These are phyloP conservation scores for Sugiyamaella paludigena DNA, from an alignment of 1,139 yeast genomes.

Conservation along the genomic window DNA sequence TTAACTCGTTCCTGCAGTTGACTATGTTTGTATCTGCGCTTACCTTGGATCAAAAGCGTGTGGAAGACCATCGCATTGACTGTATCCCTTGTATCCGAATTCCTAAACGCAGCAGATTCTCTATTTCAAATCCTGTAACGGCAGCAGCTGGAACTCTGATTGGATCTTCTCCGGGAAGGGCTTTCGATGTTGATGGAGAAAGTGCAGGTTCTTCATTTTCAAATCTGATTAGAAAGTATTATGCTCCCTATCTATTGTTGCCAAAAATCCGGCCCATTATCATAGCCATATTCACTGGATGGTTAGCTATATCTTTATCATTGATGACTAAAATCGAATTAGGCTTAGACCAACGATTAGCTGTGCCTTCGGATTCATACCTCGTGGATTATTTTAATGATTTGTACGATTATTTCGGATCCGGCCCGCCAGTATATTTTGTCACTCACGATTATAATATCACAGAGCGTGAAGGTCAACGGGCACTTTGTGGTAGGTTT, in stretches of 20 bases:
- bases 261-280: slow-evolving; percentile 49
- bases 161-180: slow-evolving; percentile 12
- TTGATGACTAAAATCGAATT: slow-evolving; percentile 65
- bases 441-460: slow-evolving; percentile 67
- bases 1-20: slow-evolving; percentile 75
- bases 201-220: slow-evolving; percentile 33
- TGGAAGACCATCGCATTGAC: slow-evolving; percentile 60
- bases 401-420: slow-evolving; percentile 66
- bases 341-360: slow-evolving; percentile 87
- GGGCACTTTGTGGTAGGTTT: slow-evolving; percentile 80
- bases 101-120: slow-evolving; percentile 18
- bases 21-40: slow-evolving; percentile 77
- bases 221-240: slow-evolving; percentile 41
- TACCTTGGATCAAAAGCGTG: slow-evolving; percentile 62
- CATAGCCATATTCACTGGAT: slow-evolving; percentile 52
- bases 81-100: slow-evolving; percentile 41
- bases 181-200: slow-evolving; percentile 13
- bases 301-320: slow-evolving; percentile 68
- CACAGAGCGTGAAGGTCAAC: slow-evolving; percentile 61
- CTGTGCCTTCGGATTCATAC: slow-evolving; percentile 81
- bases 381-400: slow-evolving; percentile 77
- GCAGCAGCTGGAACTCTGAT: slow-evolving; percentile 19
- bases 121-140: slow-evolving; percentile 28
- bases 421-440: slow-evolving; percentile 91
- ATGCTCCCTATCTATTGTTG: slow-evolving; percentile 60